These are phyloP conservation scores for Mycena polygramma DNA, from an alignment of 768 basidiomycete genomes.

Conservation along the genomic window DNA sequence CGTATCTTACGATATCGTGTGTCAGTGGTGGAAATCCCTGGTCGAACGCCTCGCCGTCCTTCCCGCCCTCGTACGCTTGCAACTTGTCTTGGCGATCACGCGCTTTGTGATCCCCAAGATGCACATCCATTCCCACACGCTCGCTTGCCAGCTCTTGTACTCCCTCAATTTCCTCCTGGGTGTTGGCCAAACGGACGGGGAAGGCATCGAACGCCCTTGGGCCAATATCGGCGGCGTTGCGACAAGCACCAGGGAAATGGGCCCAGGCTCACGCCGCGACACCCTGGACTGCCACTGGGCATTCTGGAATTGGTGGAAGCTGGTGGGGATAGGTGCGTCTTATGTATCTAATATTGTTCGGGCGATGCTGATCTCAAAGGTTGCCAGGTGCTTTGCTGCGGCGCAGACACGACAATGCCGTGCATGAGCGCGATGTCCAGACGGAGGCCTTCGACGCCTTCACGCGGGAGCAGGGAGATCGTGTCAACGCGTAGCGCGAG, in stretches of 20 bases:
- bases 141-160: background rate
- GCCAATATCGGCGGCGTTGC: background rate
- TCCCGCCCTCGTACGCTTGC: background rate
- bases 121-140: background rate
- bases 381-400: no score
- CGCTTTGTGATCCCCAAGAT: background rate
- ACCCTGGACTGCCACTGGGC: background rate
- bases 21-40: background rate
- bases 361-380: no score
- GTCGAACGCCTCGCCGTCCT: background rate
- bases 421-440: background rate
- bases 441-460: background rate
- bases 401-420: no score
- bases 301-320: background rate
- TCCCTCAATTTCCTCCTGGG: background rate
- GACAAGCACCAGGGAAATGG: background rate
- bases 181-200: background rate
- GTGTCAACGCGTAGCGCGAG: no score
- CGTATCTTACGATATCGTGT: background rate
- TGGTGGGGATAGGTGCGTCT: background rate
- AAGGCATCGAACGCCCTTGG: background rate
- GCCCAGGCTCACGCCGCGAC: background rate
- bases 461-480: conserved; percentile 10
- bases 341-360: background rate
- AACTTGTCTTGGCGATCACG: background rate